These are phyloP conservation scores for Plantago coronopus DNA, from an alignment of 305 asterid species.

Conservation along the genomic window DNA sequence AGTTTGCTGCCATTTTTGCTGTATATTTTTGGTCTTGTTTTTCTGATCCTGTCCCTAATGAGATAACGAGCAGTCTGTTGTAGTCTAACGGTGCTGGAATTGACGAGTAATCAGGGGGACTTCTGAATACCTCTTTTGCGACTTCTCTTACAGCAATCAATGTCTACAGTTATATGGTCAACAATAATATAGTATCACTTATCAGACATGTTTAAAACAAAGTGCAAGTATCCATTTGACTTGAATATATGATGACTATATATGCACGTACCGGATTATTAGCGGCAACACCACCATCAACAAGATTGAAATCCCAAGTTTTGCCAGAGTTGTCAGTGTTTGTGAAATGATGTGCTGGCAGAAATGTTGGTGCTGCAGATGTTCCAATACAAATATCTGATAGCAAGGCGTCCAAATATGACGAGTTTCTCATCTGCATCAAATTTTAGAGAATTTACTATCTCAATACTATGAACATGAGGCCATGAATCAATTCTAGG, in stretches of 20 bases:
- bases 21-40: conserved; percentile 14
- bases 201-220: background rate
- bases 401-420: conserved; percentile 16
- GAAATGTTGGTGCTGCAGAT: conserved; percentile 42
- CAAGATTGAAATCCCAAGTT: conserved; percentile 26
- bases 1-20: conserved; percentile 23
- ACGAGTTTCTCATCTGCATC: background rate
- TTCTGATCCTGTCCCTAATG: conserved; percentile 31
- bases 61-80: conserved; percentile 17
- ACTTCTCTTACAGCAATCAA: background rate
- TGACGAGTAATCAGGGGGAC: background rate
- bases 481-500: background rate
- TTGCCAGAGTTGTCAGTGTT: conserved; percentile 14
- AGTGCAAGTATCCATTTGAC: background rate
- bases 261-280: conserved; percentile 37
- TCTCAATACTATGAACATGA: background rate
- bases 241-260: background rate
- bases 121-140: conserved; percentile 1
- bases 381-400: conserved; percentile 37
- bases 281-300: conserved; percentile 39
- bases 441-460: background rate
- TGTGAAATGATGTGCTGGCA: conserved; percentile 32
- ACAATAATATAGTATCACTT: too few relatives aligned
- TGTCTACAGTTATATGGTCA: background rate
- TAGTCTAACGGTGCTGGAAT: conserved; percentile 9